Percentiles rank a stretch among this genome's conserved stretches.
phyloP scores from a whole-genome alignment of 257 asterid genomes.

The Solanum bukasovii region DNA sequence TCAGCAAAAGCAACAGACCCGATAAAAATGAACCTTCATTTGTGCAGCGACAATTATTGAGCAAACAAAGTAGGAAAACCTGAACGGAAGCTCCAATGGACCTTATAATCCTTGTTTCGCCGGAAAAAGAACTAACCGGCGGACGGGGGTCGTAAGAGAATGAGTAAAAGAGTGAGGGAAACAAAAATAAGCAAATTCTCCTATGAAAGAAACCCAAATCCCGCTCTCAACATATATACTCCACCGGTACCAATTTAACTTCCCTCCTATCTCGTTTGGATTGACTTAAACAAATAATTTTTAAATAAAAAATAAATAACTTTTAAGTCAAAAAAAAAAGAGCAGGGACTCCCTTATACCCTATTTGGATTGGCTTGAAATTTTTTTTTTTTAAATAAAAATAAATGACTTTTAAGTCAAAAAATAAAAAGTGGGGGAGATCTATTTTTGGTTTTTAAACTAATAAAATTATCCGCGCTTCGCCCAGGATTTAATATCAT shows the following conservation, averaged over 20 bases:
- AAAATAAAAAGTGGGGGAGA: no score
- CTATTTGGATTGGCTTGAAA: no score
- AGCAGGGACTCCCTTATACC: no score
- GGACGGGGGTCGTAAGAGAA: background rate
- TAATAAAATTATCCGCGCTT: no score
- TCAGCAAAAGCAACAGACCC: background rate
- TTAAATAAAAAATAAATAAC: no score
- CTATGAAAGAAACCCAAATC: background rate
- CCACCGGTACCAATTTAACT: background rate
- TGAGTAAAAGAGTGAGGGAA: background rate
- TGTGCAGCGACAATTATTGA: background rate
- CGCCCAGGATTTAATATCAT: no score
- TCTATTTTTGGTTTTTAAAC: rapidly evolving
- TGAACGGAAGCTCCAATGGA: background rate
- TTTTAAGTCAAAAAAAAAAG: no score
- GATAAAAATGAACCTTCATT: background rate
- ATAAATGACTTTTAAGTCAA: no score
- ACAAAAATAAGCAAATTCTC: background rate
- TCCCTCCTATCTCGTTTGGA: no score
- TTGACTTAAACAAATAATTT: no score
- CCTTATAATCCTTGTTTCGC: background rate
- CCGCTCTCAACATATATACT: background rate
- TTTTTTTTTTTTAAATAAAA: no score
- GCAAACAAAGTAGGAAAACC: background rate
- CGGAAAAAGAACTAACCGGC: background rate